Percentiles rank a stretch among this genome's conserved stretches.
Evolutionary conservation across 495 filamentous ascomycete species (phyloP).

Genomic region (Penicillium argentinense): DNA sequence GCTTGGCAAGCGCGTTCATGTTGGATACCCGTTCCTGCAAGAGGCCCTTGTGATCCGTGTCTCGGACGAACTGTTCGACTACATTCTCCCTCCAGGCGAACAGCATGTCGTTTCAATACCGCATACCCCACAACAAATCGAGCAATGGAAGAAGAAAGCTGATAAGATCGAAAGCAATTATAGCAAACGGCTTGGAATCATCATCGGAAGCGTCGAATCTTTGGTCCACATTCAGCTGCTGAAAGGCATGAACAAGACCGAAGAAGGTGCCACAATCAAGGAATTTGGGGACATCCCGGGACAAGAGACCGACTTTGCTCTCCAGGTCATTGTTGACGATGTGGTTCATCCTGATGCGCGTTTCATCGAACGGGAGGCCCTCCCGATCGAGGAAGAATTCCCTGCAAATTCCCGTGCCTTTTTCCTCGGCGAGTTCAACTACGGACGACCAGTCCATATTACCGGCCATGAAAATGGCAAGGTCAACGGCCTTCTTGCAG

Average conservation of each 20-base stretch:
- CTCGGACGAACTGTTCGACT: conserved; percentile 93
- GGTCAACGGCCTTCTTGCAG: conserved; percentile 72
- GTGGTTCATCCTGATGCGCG: conserved; percentile 89
- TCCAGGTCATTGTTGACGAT: conserved; percentile 86
- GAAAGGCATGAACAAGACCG: conserved; percentile 85
- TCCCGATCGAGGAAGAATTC: conserved; percentile 91
- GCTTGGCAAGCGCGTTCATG: conserved; percentile 81
- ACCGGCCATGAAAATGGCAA: conserved; percentile 70
- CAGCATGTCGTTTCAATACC: conserved; percentile 61
- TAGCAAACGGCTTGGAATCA: conserved; percentile 84
- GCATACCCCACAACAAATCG: conserved; percentile 76
- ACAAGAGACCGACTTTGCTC: conserved; percentile 86
- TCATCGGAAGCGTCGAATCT: conserved; percentile 84
- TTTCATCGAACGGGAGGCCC: conserved; percentile 82
- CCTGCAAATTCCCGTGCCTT: conserved; percentile 78
- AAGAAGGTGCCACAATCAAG: conserved; percentile 88
- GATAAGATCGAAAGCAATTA: conserved; percentile 79
- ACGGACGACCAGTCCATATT: conserved; percentile 85
- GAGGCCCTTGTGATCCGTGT: conserved; percentile 88
- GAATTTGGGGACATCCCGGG: conserved; percentile 89
- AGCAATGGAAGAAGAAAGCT: conserved; percentile 80
- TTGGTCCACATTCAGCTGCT: conserved; percentile 90
- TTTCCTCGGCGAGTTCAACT: conserved; percentile 95
- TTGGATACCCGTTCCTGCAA: conserved; percentile 94
- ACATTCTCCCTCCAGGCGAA: conserved; percentile 64